A percentile compares a stretch with the other conserved stretches of the same genome.
Conservation (phyloP, 2,329 filamentous ascomycete species). For the Lecanicillium sp. region DNA sequence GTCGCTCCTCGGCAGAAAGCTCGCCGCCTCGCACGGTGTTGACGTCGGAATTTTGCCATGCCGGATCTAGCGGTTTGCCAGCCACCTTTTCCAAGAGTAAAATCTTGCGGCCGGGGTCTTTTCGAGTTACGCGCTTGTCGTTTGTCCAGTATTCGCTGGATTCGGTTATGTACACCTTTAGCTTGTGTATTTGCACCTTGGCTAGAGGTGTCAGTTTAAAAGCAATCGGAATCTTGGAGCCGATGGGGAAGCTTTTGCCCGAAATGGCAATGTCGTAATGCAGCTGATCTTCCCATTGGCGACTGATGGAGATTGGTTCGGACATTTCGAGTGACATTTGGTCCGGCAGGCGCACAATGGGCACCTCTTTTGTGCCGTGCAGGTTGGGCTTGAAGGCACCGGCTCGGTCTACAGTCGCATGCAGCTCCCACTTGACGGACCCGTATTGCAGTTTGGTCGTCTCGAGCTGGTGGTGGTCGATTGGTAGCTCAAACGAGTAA, state of each 20-base stretch:
- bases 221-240: slow-evolving; percentile 79
- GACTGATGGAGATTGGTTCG: slow-evolving; percentile 86
- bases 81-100: slow-evolving; percentile 82
- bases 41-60: slow-evolving; percentile 68
- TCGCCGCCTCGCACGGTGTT: slow-evolving; percentile 74
- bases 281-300: slow-evolving; percentile 90
- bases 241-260: slow-evolving; percentile 87
- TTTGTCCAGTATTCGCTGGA: slow-evolving; percentile 86
- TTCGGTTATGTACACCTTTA: slow-evolving; percentile 87
- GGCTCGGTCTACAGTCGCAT: slow-evolving; percentile 75
- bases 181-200: slow-evolving; percentile 86
- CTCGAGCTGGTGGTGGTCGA: slow-evolving; percentile 83
- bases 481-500: slow-evolving; percentile 74
- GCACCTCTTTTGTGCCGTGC: slow-evolving; percentile 72
- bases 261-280: slow-evolving; percentile 96
- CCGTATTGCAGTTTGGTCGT: slow-evolving; percentile 83
- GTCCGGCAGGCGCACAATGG: slow-evolving; percentile 75
- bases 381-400: slow-evolving; percentile 88
- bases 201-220: slow-evolving; percentile 90
- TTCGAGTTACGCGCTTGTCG: slow-evolving; percentile 74
- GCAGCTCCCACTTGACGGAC: slow-evolving; percentile 79
- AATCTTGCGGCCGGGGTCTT: slow-evolving; percentile 77
- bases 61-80: slow-evolving; percentile 64
- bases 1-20: slow-evolving; percentile 43
- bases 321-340: slow-evolving; percentile 85